phyloP scores from a whole-genome alignment of 2,329 filamentous ascomycete genomes.

The Aureobasidium sp. region DNA sequence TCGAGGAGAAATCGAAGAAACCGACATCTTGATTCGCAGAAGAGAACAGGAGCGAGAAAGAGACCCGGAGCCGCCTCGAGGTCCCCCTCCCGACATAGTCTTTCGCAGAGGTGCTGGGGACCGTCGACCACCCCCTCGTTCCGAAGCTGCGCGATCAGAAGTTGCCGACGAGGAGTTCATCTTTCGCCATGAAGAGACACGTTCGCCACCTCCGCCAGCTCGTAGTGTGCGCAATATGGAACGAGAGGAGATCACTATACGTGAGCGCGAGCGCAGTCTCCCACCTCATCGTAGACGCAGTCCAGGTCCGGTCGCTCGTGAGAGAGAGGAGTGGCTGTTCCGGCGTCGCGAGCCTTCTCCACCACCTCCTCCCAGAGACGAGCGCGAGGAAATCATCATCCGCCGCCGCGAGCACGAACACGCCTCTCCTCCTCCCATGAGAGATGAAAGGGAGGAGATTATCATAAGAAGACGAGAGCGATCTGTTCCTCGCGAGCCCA shows the following conservation, averaged over 20 bases:
- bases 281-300: slow-evolving; percentile 23
- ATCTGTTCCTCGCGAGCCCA: slow-evolving; percentile 22
- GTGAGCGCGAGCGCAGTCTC: slow-evolving; percentile 26
- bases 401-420: slow-evolving; percentile 33
- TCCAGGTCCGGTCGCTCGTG: slow-evolving; percentile 27
- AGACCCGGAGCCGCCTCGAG: slow-evolving; percentile 7
- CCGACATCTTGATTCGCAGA: slow-evolving; percentile 17
- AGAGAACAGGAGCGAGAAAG: slow-evolving; percentile 16
- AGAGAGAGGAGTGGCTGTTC: slow-evolving; percentile 29
- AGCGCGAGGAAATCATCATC: slow-evolving; percentile 38
- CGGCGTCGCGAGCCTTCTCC: slow-evolving; percentile 27
- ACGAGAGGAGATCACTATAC: slow-evolving; percentile 29
- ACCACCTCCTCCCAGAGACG: slow-evolving; percentile 27
- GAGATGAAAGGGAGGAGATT: slow-evolving; percentile 31
- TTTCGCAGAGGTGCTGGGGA: slow-evolving; percentile 23
- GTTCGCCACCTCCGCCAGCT: slow-evolving; percentile 12
- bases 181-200: slow-evolving; percentile 15
- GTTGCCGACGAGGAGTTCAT: slow-evolving; percentile 16
- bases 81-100: slow-evolving; percentile 23
- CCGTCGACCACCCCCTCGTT: slow-evolving; percentile 10
- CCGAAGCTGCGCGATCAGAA: slow-evolving; percentile 15
- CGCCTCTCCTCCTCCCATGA: slow-evolving; percentile 20
- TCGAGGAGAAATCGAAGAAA: slow-evolving; percentile 13
- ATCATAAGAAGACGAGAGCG: slow-evolving; percentile 39
- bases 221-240: slow-evolving; percentile 17